Evolutionary conservation across 495 filamentous ascomycete genomes (phyloP), one percentile per base, ranked within the genome.

Genomic region (Penicillium desertorum): DNA sequence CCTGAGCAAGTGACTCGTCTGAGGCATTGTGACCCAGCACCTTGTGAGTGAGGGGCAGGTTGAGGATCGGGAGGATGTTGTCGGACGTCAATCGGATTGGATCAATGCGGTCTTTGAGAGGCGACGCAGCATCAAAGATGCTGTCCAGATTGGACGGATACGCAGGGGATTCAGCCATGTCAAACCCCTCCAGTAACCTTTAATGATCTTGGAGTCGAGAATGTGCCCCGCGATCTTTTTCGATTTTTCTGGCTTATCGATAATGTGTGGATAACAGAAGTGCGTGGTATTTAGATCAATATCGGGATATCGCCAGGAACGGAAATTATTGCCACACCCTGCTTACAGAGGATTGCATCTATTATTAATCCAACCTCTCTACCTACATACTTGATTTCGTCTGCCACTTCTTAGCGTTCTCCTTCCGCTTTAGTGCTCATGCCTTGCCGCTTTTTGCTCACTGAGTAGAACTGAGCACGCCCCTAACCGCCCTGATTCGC

Each of bases 41-140:
- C 17, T 58, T 57, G 39, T 71, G 66, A 34, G 76, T 73, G 8
- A 78, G 62, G 14, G 76, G 71, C 51, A 73, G 60, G 51, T 76
- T 65, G 48, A 79, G 54, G 20, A 76, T 65, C 3, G 70, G 68
- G 27, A 71, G 53, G 29, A 73, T 68, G 56, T 73, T 67, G 14
- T 65, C 61, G 27, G 75, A 72, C 29, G 66, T 64, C 42, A 78
- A 60, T 39, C 61, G 67, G 50, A 79, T 59, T 14, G 72, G 70
- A 27, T 78, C 74, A 58, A 73, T 73, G 46, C 65, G 68, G 23
- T 61, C 61, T 23, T 68, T 68, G 20, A 70, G 57, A 16, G 64
- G 56, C 6, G 70, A 61, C 5, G 59, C 34, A 14, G 62, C 62
- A 25, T 73, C 69, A 52, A 71, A 79, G 39, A 73, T 53, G 27